Conservation (phyloP, 768 basidiomycete species). For the Phaffia australis region DNA sequence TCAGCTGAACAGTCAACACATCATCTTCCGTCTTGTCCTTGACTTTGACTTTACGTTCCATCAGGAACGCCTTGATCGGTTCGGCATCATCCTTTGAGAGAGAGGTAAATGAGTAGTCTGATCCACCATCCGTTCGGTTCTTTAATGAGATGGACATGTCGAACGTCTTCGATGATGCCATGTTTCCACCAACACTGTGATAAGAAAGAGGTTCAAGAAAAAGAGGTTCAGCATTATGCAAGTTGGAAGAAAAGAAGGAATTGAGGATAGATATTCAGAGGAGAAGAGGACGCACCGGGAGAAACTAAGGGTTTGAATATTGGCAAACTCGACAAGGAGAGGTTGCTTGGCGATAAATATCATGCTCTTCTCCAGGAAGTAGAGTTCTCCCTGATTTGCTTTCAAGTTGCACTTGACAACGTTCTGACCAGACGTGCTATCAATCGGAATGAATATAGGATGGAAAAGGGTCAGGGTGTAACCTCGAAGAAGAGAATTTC, state of each 20-base stretch:
- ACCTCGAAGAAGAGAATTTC: not conserved
- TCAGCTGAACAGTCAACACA: constrained; percentile 65
- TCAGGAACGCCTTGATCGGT: constrained; percentile 69
- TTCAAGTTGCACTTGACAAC: constrained; percentile 98
- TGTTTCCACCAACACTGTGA: constrained; percentile 64
- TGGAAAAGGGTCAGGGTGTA: not conserved
- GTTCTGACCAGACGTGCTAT: constrained; percentile 73
- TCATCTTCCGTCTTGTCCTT: constrained; percentile 93
- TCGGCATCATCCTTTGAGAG: constrained; percentile 95
- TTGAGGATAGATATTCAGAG: not conserved
- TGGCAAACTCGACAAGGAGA: constrained; percentile 73
- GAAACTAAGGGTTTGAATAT: constrained; percentile 82
- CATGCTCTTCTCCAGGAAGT: constrained; percentile 93
- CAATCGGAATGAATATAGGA: not conserved
- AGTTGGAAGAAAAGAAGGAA: not conserved
- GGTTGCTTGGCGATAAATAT: constrained; percentile 98
- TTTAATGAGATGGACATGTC: constrained; percentile 60
- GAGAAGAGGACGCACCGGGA: constrained; percentile 47
- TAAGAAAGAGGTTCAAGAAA: not conserved
- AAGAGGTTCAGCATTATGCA: not conserved
- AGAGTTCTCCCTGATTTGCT: constrained; percentile 90
- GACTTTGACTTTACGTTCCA: constrained; percentile 79
- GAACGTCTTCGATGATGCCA: constrained; percentile 82
- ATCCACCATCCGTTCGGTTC: constrained; percentile 41
- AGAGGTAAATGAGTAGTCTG: constrained; percentile 80